phyloP scores from a whole-genome alignment of 1,284 basidiomycete species.

The Cutaneotrichosporon curvatum region DNA sequence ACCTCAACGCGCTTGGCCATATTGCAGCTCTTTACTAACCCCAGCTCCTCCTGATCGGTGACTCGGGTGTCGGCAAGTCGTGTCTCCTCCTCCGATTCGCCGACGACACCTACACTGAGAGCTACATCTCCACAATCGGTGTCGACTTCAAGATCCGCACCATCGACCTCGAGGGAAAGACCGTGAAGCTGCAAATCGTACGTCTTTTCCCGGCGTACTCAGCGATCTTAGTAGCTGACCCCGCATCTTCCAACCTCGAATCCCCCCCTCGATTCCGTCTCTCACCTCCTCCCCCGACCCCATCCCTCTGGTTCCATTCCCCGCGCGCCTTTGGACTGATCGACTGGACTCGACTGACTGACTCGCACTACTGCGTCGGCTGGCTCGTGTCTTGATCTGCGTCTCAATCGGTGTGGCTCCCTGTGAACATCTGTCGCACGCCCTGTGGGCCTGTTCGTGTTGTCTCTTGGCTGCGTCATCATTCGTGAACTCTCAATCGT shows the following conservation, averaged over 20 bases:
- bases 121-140: constrained; percentile 97
- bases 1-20: no score
- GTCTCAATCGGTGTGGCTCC: not conserved
- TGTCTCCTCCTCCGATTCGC: constrained; percentile 97
- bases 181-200: constrained; percentile 98
- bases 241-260: constrained; percentile 12
- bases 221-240: constrained; percentile 24
- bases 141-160: constrained; percentile 99
- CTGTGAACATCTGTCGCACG: not conserved
- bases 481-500: not conserved
- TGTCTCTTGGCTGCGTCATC: no score
- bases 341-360: constrained; percentile 10
- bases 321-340: constrained; percentile 1
- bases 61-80: constrained; percentile 96
- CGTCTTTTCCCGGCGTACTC: constrained; percentile 44
- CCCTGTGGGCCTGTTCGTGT: constrained; percentile 2
- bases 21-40: not conserved
- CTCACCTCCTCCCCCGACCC: not conserved
- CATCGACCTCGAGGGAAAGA: constrained; percentile 99
- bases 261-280: constrained; percentile 13
- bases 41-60: constrained; percentile 60
- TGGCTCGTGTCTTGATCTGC: not conserved
- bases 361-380: constrained; percentile 7
- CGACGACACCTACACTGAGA: constrained; percentile 99
- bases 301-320: not conserved